Percentiles rank a stretch among this genome's conserved stretches.
phyloP scores from a whole-genome alignment of 78 protist genomes.

The Speleostelium caveatum region DNA sequence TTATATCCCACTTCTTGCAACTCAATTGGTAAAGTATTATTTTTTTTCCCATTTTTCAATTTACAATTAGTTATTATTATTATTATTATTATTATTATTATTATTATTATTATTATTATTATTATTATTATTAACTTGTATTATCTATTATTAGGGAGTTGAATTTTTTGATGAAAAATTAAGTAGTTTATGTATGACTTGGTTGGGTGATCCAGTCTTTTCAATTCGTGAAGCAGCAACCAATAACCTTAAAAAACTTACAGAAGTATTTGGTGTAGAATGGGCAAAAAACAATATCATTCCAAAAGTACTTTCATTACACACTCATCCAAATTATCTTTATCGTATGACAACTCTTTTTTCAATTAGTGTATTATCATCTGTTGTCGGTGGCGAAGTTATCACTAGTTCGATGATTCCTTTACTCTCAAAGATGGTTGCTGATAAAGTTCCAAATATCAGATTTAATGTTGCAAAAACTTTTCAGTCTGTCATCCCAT shows the following conservation, averaged over 20 bases:
- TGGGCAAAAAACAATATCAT: conserved; percentile 92
- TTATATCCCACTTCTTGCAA: conserved; percentile 92
- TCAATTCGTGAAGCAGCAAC: conserved; percentile 95
- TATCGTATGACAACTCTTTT: conserved; percentile 95
- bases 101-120: not conserved
- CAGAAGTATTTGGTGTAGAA: conserved; percentile 91
- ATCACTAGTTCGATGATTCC: conserved; percentile 82
- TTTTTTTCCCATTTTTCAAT: too few species aligned
- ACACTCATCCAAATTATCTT: conserved; percentile 88
- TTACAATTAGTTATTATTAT: not conserved
- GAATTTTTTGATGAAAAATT: conserved; percentile 93
- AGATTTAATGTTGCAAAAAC: conserved; percentile 96
- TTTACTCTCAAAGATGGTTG: conserved; percentile 64
- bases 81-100: not conserved
- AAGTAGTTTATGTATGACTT: conserved; percentile 83
- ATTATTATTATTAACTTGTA: not conserved
- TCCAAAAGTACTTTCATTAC: conserved; percentile 84
- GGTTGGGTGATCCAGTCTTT: conserved; percentile 94
- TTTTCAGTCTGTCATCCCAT: conserved; percentile 73
- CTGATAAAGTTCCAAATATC: conserved; percentile 94
- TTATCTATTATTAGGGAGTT: conserved; percentile 71
- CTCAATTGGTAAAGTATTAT: conserved; percentile 38
- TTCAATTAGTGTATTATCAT: conserved; percentile 81
- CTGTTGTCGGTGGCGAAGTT: conserved; percentile 83
- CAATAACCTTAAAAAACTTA: conserved; percentile 62